Evolutionary conservation across 306 rosid genomes (phyloP), one percentile per base, ranked within the genome.

Genomic region (Begonia loranthoides): DNA sequence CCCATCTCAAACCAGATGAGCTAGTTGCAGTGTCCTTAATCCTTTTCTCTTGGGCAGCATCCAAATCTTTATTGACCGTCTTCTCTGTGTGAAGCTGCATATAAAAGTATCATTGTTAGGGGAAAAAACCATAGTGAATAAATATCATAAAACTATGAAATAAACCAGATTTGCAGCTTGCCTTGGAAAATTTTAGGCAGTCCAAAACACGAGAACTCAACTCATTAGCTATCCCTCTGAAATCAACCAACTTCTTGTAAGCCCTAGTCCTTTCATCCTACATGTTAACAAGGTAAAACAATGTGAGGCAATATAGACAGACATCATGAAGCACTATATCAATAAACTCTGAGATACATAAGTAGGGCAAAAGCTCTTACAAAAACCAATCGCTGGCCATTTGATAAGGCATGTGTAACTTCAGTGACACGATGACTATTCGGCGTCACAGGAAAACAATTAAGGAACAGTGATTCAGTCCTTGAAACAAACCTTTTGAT

Each of bases 351-450:
- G 13, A 50, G 22, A 45, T 33, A 65, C 34, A 57, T 60, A 16
- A 47, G 41, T 45, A 51, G 40, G 63, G 54, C 50, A 60, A 58
- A 59, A 19, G 53, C 59, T 63, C 80, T 73, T 67, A 92, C 99
- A 71, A 70, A 92, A 60, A 74, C 59, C 68, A 92, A 71, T 38
- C 73, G 73, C 45, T 65, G 83, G 34, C 78, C 93, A 58, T 70
- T 87, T 41, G 78, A 62, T 55, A 67, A 66, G 57, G 82, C 70
- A 74, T 70, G 76, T 50, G 56, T 45, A 15, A 80, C 41, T 73
- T 92, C 99, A 41, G 87, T 71, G 63, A 86, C 82, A 13, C 96
- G 94, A 64, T 83, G 95, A 65, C 71, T 58, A 71, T 92, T 92
- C 12, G 99, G 94, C 13, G 95, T 81, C 59, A 92, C 94, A 5